Conservation (phyloP, 2,329 filamentous ascomycete genomes). For the Pestalotiopsis sp. region DNA sequence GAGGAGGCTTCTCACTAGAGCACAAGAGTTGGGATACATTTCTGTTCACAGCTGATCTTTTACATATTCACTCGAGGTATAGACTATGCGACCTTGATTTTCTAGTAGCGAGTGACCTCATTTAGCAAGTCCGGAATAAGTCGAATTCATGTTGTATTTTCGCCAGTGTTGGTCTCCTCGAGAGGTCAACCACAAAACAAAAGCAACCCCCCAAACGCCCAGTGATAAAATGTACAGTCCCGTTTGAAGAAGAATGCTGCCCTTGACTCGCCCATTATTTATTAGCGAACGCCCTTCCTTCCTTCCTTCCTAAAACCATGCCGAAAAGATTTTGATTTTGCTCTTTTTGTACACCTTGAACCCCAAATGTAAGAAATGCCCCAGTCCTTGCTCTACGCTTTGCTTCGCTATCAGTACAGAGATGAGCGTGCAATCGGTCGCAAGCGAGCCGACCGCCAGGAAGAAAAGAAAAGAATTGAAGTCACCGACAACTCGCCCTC, state of each 20-base stretch:
- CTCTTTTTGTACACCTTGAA: slow-evolving; percentile 24
- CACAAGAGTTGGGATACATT: not conserved
- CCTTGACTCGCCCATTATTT: not conserved
- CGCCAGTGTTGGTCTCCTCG: not conserved
- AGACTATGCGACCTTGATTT: not conserved
- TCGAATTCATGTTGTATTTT: not conserved
- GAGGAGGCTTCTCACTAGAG: not conserved
- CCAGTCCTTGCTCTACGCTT: not conserved
- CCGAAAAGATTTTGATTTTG: not conserved
- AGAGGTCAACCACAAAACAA: not conserved
- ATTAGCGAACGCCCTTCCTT: not conserved
- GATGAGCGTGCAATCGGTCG: slow-evolving; percentile 18
- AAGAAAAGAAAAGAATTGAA: not conserved
- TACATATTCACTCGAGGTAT: not conserved
- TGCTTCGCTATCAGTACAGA: slow-evolving; percentile 25
- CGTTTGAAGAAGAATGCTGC: not conserved
- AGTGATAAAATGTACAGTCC: not conserved
- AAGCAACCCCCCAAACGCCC: not conserved
- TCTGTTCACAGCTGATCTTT: not conserved
- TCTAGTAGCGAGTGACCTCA: not conserved
- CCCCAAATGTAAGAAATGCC: slow-evolving; percentile 20
- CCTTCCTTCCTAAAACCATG: not conserved
- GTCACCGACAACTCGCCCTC: not conserved
- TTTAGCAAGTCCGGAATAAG: not conserved
- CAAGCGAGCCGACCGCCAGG: slow-evolving; percentile 5